These are phyloP conservation scores for Protomyces inundatus DNA, from an alignment of 1,139 yeast genomes.

Conservation along the genomic window DNA sequence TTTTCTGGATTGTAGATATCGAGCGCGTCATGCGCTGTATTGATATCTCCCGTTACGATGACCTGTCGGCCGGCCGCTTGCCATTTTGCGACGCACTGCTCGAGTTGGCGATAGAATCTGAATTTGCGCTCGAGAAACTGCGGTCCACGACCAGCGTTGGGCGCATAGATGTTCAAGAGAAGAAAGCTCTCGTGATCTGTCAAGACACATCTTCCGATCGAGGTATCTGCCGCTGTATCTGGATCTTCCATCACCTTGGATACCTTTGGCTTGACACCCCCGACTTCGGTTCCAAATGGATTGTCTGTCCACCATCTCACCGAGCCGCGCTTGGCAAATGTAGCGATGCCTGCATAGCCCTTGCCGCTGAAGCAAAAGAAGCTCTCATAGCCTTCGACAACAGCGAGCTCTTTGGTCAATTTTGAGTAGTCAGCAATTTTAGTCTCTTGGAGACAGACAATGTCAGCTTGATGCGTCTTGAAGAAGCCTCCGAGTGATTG, in stretches of 20 bases:
- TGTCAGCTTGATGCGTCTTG: constrained; percentile 16
- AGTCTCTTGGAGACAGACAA: constrained; percentile 25
- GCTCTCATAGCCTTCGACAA: constrained; percentile 22
- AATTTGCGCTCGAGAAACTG: constrained; percentile 18
- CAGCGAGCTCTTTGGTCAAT: constrained; percentile 19
- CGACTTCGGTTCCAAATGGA: constrained; percentile 8
- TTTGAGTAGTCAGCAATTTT: constrained; percentile 21
- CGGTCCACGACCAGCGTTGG: constrained; percentile 24
- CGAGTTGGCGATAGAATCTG: constrained; percentile 6
- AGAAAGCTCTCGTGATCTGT: constrained; percentile 22
- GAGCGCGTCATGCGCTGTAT: constrained; percentile 17
- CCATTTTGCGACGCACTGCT: constrained; percentile 21
- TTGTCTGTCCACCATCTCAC: constrained; percentile 20
- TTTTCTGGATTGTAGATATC: constrained; percentile 24
- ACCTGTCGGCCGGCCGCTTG: constrained; percentile 20
- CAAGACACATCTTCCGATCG: constrained; percentile 20
- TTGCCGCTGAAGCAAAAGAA: constrained; percentile 21
- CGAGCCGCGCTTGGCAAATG: constrained; percentile 14
- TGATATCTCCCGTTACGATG: constrained; percentile 24
- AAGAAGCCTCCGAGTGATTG: constrained; percentile 9
- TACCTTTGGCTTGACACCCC: background rate
- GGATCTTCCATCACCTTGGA: background rate
- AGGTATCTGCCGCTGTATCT: constrained; percentile 13
- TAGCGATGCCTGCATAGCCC: constrained; percentile 23
- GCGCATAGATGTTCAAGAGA: constrained; percentile 21